Evolutionary conservation across 108 stramenopile genomes (phyloP), one percentile per base, ranked within the genome.

Genomic region (Cyclotella sp.): DNA sequence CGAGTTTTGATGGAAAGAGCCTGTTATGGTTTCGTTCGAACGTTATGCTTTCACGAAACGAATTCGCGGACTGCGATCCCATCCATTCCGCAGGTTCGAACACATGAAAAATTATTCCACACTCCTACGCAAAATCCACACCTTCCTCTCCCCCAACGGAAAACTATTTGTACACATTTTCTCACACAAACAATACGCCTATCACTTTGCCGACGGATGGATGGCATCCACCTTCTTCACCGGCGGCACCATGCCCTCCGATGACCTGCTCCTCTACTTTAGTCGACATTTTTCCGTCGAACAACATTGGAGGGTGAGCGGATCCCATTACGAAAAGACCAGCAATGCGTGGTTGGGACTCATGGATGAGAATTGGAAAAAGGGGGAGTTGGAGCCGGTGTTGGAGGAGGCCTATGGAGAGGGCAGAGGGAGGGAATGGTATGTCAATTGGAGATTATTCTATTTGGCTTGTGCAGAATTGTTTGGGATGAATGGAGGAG

Each of bases 101-200:
- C 98, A 99, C 86, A 97, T 98, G 97, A 98, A 98, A 81, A 99
- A 99, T 79, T 99, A 99, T 77, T 67, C 89, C 29, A 30, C 51
- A 28, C 84, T 99, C 41, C 75, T 99, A 40, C 51, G 66, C 13
- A 97, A 96, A 79, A 80, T 99, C 21, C 52, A 89, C 28, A 57
- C 68, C 22, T 97, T 95, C 88, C 83, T 99, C 55, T 85, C 85
- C 60, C 86, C 86, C 19, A 79, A 70, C 3, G 97, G 96, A 8
- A 90, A 93, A 63, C 79, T 97, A 22, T 97, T 99, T 78, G 90
- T 97, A 54, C 98, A 99, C 85, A 96, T 98, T 59, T 99, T 99
- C 79, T 83, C 90, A 22, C 96, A 97, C 86, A 87, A 87, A 66
- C 83, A 92, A 47, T 79, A 84, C 59, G 81, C 97, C 11, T 98